Percentiles rank a stretch among this genome's conserved stretches.
Evolutionary conservation across 225 moss, liverwort and hornwort species (phyloP).

Genomic region (Rhytidiadelphus loreus): DNA sequence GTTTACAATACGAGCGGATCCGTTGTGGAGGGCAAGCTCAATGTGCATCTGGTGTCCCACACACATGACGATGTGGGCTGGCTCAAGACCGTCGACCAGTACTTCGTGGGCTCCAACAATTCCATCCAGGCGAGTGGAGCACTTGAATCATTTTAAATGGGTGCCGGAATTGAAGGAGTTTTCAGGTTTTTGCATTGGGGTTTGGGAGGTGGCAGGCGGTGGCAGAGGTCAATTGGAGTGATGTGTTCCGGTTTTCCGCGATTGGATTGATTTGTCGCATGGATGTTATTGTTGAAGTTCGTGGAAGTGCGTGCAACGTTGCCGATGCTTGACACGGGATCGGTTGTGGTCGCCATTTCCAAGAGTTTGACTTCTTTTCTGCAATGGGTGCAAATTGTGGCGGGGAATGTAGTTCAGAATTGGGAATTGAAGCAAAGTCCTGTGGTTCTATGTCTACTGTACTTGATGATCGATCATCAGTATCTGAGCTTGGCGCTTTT

Average conservation of each 20-base stretch:
- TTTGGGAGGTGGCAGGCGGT: neutral
- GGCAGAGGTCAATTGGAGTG: neutral
- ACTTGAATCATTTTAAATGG: neutral
- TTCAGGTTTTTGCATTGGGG: neutral
- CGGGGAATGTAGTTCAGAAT: neutral
- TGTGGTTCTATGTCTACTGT: neutral
- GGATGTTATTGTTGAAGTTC: neutral
- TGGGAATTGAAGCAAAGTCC: neutral
- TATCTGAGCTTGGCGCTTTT: neutral
- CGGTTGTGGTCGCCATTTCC: neutral
- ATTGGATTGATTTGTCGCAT: neutral
- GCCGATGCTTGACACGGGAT: neutral
- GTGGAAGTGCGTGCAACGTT: neutral
- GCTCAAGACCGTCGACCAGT: conserved; percentile 99
- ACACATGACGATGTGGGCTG: conserved; percentile 98
- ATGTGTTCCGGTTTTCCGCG: neutral
- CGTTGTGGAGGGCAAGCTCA: conserved; percentile 57
- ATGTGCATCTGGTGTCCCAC: conserved; percentile 89
- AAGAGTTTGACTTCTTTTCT: neutral
- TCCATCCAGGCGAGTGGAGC: conserved; percentile 58
- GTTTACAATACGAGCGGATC: conserved; percentile 39
- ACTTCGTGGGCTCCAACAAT: conserved; percentile 91
- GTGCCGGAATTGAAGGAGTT: neutral
- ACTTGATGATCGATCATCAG: neutral
- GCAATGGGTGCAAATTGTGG: neutral